Conservation (phyloP, 768 basidiomycete species). For the Lactarius pseudohatsudake region DNA sequence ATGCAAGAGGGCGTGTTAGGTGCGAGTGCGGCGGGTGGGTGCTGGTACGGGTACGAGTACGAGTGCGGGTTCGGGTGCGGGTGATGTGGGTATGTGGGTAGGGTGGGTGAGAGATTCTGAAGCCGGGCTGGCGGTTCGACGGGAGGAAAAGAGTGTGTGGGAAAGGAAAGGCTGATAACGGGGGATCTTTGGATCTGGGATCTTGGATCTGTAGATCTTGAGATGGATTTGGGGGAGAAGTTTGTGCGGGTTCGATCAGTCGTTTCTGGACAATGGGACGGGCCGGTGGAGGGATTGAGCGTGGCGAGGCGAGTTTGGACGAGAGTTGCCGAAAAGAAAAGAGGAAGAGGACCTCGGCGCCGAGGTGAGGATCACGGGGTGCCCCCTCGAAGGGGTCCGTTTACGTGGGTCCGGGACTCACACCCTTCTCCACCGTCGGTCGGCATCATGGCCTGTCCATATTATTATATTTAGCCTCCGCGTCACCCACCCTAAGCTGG, state of each 20-base stretch:
- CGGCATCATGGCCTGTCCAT: slow-evolving; percentile 37
- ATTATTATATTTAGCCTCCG: slow-evolving; percentile 34
- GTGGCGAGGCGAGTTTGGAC: slow-evolving; percentile 32
- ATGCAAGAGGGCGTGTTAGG: too few relatives aligned
- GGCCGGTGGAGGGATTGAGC: slow-evolving; percentile 32
- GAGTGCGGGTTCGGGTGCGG: not conserved
- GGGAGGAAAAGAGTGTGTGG: slow-evolving; percentile 16
- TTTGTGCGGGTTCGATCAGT: slow-evolving; percentile 28
- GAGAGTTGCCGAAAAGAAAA: slow-evolving; percentile 35
- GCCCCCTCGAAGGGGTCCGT: slow-evolving; percentile 25
- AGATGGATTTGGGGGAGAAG: slow-evolving; percentile 32
- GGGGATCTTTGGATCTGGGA: slow-evolving; percentile 17
- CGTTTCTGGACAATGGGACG: slow-evolving; percentile 35
- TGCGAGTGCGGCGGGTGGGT: not conserved
- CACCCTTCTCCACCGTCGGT: slow-evolving; percentile 43
- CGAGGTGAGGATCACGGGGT: slow-evolving; percentile 37
- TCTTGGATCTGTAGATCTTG: slow-evolving; percentile 29
- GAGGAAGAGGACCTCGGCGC: slow-evolving; percentile 41
- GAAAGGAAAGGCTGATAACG: slow-evolving; percentile 29
- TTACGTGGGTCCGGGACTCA: slow-evolving; percentile 27
- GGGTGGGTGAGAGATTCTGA: slow-evolving; percentile 6
- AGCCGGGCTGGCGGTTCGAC: not conserved
- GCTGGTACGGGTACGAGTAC: not conserved
- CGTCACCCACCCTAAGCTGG: slow-evolving; percentile 35
- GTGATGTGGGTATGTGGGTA: slow-evolving; percentile 2